Percentiles rank a stretch among this genome's conserved stretches.
phyloP scores from a whole-genome alignment of 2,329 filamentous ascomycete genomes.

The Cladosporium sp. region DNA sequence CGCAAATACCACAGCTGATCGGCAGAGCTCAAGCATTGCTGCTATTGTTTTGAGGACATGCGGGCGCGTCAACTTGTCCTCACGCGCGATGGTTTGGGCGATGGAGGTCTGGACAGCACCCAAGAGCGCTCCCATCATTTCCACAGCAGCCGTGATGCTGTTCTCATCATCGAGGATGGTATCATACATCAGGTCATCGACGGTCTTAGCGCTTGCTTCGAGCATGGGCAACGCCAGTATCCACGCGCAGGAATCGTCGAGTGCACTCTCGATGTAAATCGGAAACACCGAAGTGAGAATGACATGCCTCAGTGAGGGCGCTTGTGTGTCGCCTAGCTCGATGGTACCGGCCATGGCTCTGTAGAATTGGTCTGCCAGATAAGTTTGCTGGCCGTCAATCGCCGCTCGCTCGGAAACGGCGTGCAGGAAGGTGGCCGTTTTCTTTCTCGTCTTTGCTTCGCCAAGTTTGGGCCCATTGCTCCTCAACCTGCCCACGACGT shows the following conservation, averaged over 20 bases:
- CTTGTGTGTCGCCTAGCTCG: conserved; percentile 33
- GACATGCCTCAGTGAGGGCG: conserved; percentile 46
- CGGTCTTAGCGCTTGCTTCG: conserved; percentile 40
- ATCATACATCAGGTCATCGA: conserved; percentile 42
- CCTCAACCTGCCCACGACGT: conserved; percentile 57
- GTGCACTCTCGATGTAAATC: conserved; percentile 49
- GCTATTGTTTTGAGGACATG: background rate
- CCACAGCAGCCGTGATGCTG: conserved; percentile 31
- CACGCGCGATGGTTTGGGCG: background rate
- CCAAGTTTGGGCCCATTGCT: conserved; percentile 52
- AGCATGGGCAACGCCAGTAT: conserved; percentile 51
- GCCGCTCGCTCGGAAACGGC: conserved; percentile 56
- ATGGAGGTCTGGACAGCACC: background rate
- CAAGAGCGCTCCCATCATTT: background rate
- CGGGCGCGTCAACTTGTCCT: background rate
- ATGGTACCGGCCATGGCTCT: conserved; percentile 44
- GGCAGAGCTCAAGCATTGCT: conserved; percentile 17
- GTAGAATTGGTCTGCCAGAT: conserved; percentile 51
- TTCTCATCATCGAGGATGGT: conserved; percentile 38
- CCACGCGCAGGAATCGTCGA: conserved; percentile 45
- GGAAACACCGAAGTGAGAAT: conserved; percentile 53
- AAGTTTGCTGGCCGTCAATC: conserved; percentile 52
- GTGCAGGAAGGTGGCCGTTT: conserved; percentile 55
- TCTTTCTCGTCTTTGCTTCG: conserved; percentile 46
- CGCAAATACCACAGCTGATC: conserved; percentile 13